Evolutionary conservation across 441 rosid genomes (phyloP).

Genomic region (Manihot esculenta): DNA sequence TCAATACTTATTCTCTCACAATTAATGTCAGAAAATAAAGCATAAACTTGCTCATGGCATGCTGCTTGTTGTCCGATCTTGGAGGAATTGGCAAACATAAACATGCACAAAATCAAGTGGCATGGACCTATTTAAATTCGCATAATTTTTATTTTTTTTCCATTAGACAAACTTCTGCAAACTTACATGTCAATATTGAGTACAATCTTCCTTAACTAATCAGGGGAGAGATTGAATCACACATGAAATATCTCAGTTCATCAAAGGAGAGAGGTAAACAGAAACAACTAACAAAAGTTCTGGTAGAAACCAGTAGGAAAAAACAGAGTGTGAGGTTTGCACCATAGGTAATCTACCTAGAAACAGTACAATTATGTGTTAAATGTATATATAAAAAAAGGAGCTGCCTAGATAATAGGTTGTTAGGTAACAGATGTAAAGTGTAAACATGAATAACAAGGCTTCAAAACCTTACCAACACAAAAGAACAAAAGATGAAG

Average conservation of each 20-base stretch:
- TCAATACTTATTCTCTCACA: background rate
- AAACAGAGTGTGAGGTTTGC: no score
- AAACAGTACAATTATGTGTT: background rate
- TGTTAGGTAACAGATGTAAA: no score
- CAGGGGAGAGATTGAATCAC: background rate
- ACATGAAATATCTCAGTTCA: background rate
- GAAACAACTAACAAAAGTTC: background rate
- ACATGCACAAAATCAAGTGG: background rate
- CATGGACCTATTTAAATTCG: background rate
- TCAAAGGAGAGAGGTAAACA: background rate
- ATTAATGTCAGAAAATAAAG: background rate
- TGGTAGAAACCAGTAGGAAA: background rate
- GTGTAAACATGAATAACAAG: background rate
- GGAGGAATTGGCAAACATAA: background rate
- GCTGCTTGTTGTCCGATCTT: background rate
- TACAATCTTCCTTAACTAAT: constrained; percentile 3
- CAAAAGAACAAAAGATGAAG: constrained; percentile 63
- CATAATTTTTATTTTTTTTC: background rate
- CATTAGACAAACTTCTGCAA: background rate
- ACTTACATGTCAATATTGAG: background rate
- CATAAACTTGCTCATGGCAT: background rate
- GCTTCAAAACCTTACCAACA: constrained; percentile 52
- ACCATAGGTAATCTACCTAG: background rate
- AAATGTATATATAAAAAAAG: background rate
- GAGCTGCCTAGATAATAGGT: background rate